Base-by-base conservation (phyloP, 768 basidiomycete genomes). In the Mycena filopes region DNA sequence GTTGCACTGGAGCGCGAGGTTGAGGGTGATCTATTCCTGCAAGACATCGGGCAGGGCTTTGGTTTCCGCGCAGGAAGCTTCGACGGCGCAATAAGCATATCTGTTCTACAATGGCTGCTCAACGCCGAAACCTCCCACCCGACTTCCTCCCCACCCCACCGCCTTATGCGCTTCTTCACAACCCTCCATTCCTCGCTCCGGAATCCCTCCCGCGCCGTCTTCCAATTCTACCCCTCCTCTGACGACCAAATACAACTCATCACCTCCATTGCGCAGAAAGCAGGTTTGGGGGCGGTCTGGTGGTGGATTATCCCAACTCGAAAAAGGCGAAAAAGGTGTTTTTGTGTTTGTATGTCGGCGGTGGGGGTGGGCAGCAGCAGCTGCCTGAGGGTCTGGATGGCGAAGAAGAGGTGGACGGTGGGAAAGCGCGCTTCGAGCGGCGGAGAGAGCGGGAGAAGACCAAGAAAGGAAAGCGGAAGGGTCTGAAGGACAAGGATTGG, bases 41-140 rank as follows among this genome's bases (percentile, higher is more conserved):
- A 98, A 70, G 98, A 99, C 73, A 98, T 99, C 45, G 98, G 98
- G 0, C 98, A 99, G 76, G 98, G 98, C 0, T 93, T 99, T 72
- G 96, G 96, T 9, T 99, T 98, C 77, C 87, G 98, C 42, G 94
- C 98, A 60, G 98, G 97, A 65, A 92, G 93, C 67, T 99, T 99
- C 75, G 98, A 99, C 75, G 98, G 97, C 42, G 96, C 95, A 8
- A 99, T 99, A 73, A 99, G 97, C 74, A 93, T 99, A 72, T 99
- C 98, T 26, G 97, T 98, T n/a, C 82, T 99, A 7, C 98, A 99
- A 80, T 99, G 98, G 98, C 84, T 99, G 4, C 84, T 98, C 62
- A 99, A 98, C 76, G 96, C 97, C 26, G 98, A 99, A 76, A 93
- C 95, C 29, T 90, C 95, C 7, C 91, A 90, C 74, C 92, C 87